Percentiles rank a stretch among this genome's conserved stretches.
Conservation (phyloP, 176 grass and related monocot genomes). For the Bolboschoenus planiculmis region DNA sequence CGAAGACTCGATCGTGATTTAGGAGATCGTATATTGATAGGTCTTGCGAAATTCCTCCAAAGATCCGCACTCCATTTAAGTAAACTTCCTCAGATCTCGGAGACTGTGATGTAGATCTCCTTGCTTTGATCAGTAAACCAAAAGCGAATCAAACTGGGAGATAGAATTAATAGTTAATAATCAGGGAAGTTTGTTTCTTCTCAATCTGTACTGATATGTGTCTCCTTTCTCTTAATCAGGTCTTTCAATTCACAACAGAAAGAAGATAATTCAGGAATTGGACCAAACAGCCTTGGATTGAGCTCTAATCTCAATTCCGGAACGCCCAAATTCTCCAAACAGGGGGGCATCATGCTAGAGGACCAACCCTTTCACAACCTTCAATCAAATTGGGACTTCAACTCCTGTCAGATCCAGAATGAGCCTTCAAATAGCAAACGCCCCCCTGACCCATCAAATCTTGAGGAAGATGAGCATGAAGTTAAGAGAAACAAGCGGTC, state of each 20-base stretch:
- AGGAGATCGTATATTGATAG: slow-evolving; percentile 4
- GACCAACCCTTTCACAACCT: slow-evolving; percentile 49
- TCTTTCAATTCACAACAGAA: slow-evolving; percentile 27
- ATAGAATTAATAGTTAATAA: not conserved
- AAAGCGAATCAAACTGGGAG: not conserved
- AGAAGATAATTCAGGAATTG: slow-evolving; percentile 22
- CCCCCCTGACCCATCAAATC: slow-evolving; percentile 32
- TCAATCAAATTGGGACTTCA: slow-evolving; percentile 48
- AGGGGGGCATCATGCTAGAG: slow-evolving; percentile 55
- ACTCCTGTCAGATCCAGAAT: slow-evolving; percentile 44
- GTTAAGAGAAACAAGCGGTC: slow-evolving; percentile 63
- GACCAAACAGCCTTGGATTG: not conserved
- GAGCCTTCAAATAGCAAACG: slow-evolving; percentile 54
- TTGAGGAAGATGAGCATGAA: slow-evolving; percentile 30
- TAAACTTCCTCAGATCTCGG: slow-evolving; percentile 5
- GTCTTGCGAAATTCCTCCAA: not conserved
- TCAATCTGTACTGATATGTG: slow-evolving; percentile 9
- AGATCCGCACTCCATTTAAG: slow-evolving; percentile 6
- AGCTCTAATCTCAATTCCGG: not conserved
- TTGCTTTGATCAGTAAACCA: slow-evolving; percentile 5
- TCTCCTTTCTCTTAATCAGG: slow-evolving; percentile 19
- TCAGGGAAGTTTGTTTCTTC: not conserved
- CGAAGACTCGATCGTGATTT: slow-evolving; percentile 3
- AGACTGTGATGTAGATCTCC: slow-evolving; percentile 16
- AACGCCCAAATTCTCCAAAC: slow-evolving; percentile 10